Percentiles rank a stretch among this genome's conserved stretches.
Evolutionary conservation across 1,284 basidiomycete genomes (phyloP).

Genomic region (Inonotus hispidus): DNA sequence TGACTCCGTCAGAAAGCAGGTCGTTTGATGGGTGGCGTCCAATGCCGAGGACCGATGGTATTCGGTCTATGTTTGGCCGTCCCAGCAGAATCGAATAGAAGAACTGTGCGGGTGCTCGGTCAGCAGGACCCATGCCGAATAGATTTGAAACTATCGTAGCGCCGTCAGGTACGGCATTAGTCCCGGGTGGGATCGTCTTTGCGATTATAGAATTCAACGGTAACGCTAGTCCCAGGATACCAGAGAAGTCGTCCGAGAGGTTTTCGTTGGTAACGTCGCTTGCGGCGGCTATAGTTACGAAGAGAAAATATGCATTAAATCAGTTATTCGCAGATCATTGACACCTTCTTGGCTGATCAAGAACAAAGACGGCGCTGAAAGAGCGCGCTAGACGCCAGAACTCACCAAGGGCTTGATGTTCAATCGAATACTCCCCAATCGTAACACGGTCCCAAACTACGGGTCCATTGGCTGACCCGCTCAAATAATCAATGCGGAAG

Average conservation of each 20-base stretch:
- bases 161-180: constrained; percentile 49
- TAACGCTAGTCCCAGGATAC: constrained; percentile 69
- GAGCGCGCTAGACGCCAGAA: background rate
- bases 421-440: constrained; percentile 53
- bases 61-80: constrained; percentile 51
- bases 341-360: background rate
- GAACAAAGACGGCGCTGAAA: background rate
- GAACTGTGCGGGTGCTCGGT: constrained; percentile 45
- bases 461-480: constrained; percentile 51
- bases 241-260: constrained; percentile 47
- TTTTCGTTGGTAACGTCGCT: constrained; percentile 46
- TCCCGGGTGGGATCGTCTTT: constrained; percentile 39
- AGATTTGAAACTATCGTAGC: constrained; percentile 59
- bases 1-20: constrained; percentile 26
- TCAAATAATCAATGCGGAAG: constrained; percentile 52
- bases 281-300: constrained; percentile 44
- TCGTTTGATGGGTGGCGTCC: constrained; percentile 51
- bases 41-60: constrained; percentile 58
- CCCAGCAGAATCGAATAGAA: constrained; percentile 65
- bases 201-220: constrained; percentile 61
- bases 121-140: constrained; percentile 52
- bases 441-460: constrained; percentile 61
- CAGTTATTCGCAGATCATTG: background rate
- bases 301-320: background rate
- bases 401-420: constrained; percentile 56